phyloP scores from a whole-genome alignment of 1,284 basidiomycete species.

The Rhodotorula sp. region DNA sequence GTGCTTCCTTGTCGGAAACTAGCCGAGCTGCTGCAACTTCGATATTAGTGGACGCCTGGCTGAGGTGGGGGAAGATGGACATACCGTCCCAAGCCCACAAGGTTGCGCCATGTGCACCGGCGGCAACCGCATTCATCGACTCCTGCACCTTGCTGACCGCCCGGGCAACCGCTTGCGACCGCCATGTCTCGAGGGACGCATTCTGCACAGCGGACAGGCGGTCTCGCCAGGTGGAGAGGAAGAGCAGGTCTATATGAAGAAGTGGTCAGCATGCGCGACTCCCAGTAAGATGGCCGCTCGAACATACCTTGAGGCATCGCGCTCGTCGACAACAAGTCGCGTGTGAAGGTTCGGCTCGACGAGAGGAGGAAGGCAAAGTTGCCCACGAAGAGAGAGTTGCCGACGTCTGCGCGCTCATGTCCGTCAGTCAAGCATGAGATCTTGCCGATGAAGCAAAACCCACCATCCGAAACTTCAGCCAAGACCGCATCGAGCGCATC shows the following conservation, averaged over 20 bases:
- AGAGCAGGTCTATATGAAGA: background rate
- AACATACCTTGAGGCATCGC: background rate
- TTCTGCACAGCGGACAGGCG: slow-evolving; percentile 12
- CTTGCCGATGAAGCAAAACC: background rate
- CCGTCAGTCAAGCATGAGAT: background rate
- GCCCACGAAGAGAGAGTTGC: slow-evolving; percentile 27
- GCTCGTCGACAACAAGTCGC: background rate
- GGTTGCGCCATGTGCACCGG: background rate
- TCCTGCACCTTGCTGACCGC: slow-evolving; percentile 13
- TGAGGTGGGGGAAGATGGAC: background rate
- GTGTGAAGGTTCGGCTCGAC: background rate
- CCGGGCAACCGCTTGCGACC: slow-evolving; percentile 9
- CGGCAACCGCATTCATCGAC: background rate
- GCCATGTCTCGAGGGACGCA: slow-evolving; percentile 20
- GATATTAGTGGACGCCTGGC: background rate
- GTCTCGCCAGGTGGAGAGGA: slow-evolving; percentile 10
- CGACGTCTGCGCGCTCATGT: background rate
- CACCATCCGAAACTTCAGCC: background rate
- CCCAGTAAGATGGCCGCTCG: background rate
- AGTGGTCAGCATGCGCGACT: background rate
- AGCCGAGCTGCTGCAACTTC: too few relatives aligned
- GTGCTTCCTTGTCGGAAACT: background rate
- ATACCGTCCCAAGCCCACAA: slow-evolving; percentile 24
- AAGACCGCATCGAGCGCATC: slow-evolving; percentile 14
- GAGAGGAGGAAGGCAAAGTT: slow-evolving; percentile 16